Percentiles rank a stretch among this genome's conserved stretches.
These are phyloP conservation scores for Lichtheimia hyalospora DNA, from an alignment of 371 early-diverging fungal genomes.

Conservation along the genomic window DNA sequence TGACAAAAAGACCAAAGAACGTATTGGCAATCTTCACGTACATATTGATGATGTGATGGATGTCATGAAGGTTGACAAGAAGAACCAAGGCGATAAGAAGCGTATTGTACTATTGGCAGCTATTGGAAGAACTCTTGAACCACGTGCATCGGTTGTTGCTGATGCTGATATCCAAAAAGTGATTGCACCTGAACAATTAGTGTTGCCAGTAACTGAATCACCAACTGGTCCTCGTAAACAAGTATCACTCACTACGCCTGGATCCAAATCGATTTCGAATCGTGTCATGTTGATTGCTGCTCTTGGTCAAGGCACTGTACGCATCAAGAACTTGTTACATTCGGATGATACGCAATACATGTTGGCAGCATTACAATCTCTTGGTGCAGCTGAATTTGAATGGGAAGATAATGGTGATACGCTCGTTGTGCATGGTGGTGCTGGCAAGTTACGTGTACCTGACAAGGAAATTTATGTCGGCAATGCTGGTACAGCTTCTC, in stretches of 20 bases:
- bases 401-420: conserved; percentile 95
- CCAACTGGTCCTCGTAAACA: conserved; percentile 40
- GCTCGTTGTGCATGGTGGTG: conserved; percentile 81
- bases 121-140: conserved; percentile 87
- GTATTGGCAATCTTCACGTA: conserved; percentile 66
- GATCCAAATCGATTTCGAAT: conserved; percentile 97
- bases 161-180: conserved; percentile 85
- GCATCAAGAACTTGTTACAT: conserved; percentile 85
- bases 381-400: conserved; percentile 83
- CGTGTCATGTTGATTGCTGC: conserved; percentile 93
- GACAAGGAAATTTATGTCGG: conserved; percentile 87
- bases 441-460: conserved; percentile 78
- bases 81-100: conserved; percentile 91
- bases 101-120: conserved; percentile 86
- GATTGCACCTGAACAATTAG: conserved; percentile 75
- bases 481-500: conserved; percentile 97
- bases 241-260: conserved; percentile 80
- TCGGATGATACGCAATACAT: conserved; percentile 98
- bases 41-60: conserved; percentile 84
- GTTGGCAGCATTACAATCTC: conserved; percentile 87
- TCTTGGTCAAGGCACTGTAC: conserved; percentile 82
- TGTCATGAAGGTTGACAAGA: conserved; percentile 94
- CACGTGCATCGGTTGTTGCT: conserved; percentile 76
- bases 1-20: conserved; percentile 71
- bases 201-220: conserved; percentile 62